phyloP scores from a whole-genome alignment of 202 grass and related monocot genomes.

The Cymbopogon flexuosus region DNA sequence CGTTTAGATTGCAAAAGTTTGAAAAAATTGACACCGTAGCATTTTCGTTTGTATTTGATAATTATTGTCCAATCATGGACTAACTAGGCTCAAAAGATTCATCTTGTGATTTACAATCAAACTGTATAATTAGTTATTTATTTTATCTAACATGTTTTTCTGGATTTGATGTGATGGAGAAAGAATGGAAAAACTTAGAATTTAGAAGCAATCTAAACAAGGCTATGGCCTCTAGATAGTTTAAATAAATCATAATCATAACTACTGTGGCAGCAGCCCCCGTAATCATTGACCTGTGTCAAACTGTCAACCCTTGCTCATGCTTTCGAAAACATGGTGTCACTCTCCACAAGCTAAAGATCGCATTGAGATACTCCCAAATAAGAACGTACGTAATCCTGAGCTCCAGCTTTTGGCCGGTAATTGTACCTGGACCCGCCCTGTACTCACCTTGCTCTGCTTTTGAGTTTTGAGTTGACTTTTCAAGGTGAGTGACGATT shows the following conservation, averaged over 20 bases:
- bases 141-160: too few species aligned
- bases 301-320: not conserved
- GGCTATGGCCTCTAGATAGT: not conserved
- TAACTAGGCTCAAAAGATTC: too few species aligned
- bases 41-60: too few species aligned
- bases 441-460: not conserved
- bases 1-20: too few species aligned
- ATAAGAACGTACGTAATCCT: not conserved
- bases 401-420: not conserved
- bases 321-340: slow-evolving; percentile 3
- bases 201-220: too few species aligned
- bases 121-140: too few species aligned
- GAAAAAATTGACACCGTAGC: too few species aligned
- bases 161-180: too few species aligned
- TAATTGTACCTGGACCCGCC: not conserved
- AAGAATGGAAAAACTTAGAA: too few species aligned
- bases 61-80: too few species aligned
- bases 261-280: not conserved
- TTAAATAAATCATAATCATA: not conserved
- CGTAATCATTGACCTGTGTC: not conserved
- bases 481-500: not conserved
- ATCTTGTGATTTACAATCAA: too few species aligned
- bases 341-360: not conserved
- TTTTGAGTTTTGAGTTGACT: slow-evolving; percentile 23
- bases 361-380: not conserved